Conservation (phyloP, 495 filamentous ascomycete genomes). For the Bacidia gigantensis region DNA sequence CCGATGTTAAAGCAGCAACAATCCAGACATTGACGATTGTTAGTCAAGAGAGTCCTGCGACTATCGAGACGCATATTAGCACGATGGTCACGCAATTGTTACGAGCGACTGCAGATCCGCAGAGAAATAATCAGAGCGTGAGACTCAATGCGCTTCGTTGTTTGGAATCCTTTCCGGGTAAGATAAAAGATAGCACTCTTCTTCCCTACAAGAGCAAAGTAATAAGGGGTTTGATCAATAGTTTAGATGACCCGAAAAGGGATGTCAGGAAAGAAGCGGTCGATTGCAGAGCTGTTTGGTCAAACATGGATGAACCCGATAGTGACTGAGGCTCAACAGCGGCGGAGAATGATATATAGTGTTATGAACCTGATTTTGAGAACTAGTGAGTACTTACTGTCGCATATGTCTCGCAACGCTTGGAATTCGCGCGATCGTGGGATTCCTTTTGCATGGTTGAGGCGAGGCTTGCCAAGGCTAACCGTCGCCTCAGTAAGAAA, state of each 20-base stretch:
- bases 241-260: constrained; percentile 55
- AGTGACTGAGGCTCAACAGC: too few relatives aligned
- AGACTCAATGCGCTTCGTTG: constrained; percentile 38
- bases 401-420: too few relatives aligned
- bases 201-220: constrained; percentile 45
- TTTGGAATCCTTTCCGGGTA: constrained; percentile 38
- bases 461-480: too few relatives aligned
- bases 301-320: constrained; percentile 45
- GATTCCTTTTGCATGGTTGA: too few relatives aligned
- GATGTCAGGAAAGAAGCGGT: constrained; percentile 56
- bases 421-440: too few relatives aligned
- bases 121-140: constrained; percentile 12
- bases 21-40: constrained; percentile 47
- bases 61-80: constrained; percentile 43
- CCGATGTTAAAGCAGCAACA: constrained; percentile 46
- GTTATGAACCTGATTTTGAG: too few relatives aligned
- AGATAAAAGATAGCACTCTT: constrained; percentile 32
- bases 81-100: constrained; percentile 47
- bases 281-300: constrained; percentile 52
- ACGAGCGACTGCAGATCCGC: constrained; percentile 24
- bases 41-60: constrained; percentile 42
- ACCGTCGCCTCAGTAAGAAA: too few relatives aligned
- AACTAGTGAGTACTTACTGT: too few relatives aligned
- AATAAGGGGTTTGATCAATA: constrained; percentile 35
- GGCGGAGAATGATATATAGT: too few relatives aligned